Percentiles rank a stretch among this genome's conserved stretches.
Evolutionary conservation across 306 rosid genomes (phyloP).

Genomic region (Clitoria ternatea): DNA sequence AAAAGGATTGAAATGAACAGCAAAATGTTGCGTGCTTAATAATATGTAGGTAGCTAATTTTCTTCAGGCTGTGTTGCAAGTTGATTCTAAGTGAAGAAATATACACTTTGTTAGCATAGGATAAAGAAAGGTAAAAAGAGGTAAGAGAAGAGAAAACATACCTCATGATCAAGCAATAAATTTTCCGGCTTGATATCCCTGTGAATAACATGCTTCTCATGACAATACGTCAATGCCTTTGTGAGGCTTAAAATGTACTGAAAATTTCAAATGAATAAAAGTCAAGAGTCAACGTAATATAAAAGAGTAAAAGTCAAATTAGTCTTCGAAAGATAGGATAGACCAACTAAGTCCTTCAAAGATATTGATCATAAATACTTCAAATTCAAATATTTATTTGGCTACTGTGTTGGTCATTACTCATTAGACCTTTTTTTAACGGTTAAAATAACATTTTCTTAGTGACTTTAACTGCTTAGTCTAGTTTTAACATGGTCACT

Average conservation of each 20-base stretch:
- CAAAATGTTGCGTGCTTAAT: neutral
- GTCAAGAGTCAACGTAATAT: neutral
- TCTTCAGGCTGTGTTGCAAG: neutral
- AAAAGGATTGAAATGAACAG: neutral
- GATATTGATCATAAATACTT: no score
- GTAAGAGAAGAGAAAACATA: neutral
- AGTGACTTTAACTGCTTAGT: no score
- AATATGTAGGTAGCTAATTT: neutral
- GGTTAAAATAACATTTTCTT: no score
- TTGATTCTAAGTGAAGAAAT: neutral
- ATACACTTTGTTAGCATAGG: neutral
- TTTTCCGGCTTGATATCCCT: constrained; percentile 95
- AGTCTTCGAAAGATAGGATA: no score
- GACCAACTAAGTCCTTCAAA: no score
- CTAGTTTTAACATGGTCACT: no score
- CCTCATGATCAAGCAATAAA: constrained; percentile 88
- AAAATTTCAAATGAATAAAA: constrained; percentile 18
- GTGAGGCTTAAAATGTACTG: constrained; percentile 81
- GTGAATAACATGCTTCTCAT: constrained; percentile 88
- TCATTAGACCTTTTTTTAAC: no score
- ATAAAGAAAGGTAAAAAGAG: neutral
- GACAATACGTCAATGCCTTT: constrained; percentile 82
- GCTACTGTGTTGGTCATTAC: no score
- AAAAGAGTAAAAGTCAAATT: no score
- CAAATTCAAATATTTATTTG: no score